Evolutionary conservation across 2,329 filamentous ascomycete genomes (phyloP).

Genomic region (Spiromastix sp.): DNA sequence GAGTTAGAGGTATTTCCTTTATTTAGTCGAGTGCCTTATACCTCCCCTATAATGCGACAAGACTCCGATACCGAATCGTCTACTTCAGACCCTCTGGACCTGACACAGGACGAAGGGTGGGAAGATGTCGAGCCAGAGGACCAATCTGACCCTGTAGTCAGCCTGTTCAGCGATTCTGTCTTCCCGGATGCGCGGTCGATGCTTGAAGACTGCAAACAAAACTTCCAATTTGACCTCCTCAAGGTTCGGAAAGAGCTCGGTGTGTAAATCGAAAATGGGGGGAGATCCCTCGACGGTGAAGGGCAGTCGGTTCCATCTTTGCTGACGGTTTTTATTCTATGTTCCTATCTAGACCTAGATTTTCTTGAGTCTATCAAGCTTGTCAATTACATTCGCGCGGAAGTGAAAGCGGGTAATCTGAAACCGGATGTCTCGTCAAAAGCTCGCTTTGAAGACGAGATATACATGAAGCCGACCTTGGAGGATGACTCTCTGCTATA

Average conservation of each 20-base stretch:
- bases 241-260: constrained; percentile 43
- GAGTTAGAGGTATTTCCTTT: too few relatives aligned
- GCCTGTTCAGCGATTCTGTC: constrained; percentile 56
- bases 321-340: constrained; percentile 12
- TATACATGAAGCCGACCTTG: constrained; percentile 71
- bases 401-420: constrained; percentile 36
- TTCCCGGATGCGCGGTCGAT: constrained; percentile 56
- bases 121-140: constrained; percentile 53
- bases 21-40: too few relatives aligned
- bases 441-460: constrained; percentile 62
- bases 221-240: constrained; percentile 57
- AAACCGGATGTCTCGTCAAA: constrained; percentile 49
- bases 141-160: constrained; percentile 52
- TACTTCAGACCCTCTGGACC: constrained; percentile 27
- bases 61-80: constrained; percentile 14
- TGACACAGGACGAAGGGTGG: constrained; percentile 44
- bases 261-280: constrained; percentile 23
- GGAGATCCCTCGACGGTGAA: neutral
- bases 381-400: constrained; percentile 54
- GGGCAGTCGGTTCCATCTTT: constrained; percentile 7
- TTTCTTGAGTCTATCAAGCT: constrained; percentile 65
- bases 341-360: constrained; percentile 46
- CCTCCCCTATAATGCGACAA: neutral
- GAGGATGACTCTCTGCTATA: constrained; percentile 86
- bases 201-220: constrained; percentile 58